Conservation (phyloP, 345 rosid genomes). For the Aethionema arabicum region DNA sequence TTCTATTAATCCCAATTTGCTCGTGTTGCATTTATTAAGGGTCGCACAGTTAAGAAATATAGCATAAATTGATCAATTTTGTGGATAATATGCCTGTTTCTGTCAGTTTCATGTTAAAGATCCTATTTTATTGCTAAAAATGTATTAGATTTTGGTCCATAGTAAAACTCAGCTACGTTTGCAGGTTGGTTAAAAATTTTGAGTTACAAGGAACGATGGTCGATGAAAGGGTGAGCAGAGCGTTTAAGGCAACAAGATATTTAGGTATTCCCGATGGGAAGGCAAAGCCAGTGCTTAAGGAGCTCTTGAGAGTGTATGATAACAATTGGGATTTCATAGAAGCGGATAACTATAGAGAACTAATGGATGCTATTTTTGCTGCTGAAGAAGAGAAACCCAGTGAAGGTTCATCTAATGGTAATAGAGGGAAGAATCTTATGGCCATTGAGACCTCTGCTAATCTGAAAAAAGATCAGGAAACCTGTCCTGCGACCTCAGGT, state of each 20-base stretch:
- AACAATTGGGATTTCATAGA: slow-evolving; percentile 60
- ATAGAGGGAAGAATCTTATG: slow-evolving; percentile 24
- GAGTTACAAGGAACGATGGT: neutral
- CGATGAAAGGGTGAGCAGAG: slow-evolving; percentile 39
- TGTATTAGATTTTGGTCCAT: neutral
- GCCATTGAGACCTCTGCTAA: slow-evolving; percentile 15
- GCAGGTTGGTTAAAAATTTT: slow-evolving; percentile 10
- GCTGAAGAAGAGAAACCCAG: slow-evolving; percentile 41
- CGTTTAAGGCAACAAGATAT: slow-evolving; percentile 46
- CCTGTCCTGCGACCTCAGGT: slow-evolving; percentile 31
- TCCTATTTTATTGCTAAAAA: neutral
- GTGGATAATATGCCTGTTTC: neutral
- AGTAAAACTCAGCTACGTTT: neutral
- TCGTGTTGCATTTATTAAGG: neutral
- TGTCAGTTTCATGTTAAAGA: neutral
- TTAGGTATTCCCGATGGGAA: slow-evolving; percentile 47
- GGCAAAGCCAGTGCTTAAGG: slow-evolving; percentile 46
- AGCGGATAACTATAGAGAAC: slow-evolving; percentile 53
- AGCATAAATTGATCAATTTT: neutral
- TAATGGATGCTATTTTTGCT: slow-evolving; percentile 59
- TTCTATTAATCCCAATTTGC: too few species aligned
- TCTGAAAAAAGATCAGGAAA: slow-evolving; percentile 25
- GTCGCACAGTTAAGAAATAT: neutral
- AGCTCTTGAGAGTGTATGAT: slow-evolving; percentile 42
- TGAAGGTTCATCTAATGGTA: slow-evolving; percentile 30